Conservation (phyloP, 768 basidiomycete genomes). For the Naganishia vishniacii region DNA sequence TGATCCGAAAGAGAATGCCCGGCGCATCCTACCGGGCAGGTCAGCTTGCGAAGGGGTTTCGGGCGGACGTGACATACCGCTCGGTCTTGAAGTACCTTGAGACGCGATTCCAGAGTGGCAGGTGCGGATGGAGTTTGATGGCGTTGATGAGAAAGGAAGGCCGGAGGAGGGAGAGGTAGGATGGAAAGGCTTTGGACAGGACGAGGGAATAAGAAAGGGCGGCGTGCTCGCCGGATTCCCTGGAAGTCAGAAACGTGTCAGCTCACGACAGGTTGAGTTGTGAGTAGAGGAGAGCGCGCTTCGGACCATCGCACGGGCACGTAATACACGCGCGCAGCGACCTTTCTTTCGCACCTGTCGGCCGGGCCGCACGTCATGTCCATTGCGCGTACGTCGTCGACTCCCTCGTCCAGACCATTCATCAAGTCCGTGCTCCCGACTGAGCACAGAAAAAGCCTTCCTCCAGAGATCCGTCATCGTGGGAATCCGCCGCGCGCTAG, state of each 20-base stretch:
- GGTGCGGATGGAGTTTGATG: slow-evolving; percentile 46
- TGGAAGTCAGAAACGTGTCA: slow-evolving; percentile 6
- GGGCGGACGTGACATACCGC: slow-evolving; percentile 32
- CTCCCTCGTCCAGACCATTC: no score
- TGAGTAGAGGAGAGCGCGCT: no score
- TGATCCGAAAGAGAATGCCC: slow-evolving; percentile 51
- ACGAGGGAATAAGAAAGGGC: slow-evolving; percentile 49
- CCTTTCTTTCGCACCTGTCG: no score
- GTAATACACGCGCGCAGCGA: no score
- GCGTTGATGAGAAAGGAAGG: slow-evolving; percentile 47
- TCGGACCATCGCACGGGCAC: no score
- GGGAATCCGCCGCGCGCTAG: no score
- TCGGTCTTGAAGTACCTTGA: slow-evolving; percentile 47
- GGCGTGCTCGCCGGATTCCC: slow-evolving; percentile 47
- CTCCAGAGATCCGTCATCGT: no score
- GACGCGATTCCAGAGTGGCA: slow-evolving; percentile 42
- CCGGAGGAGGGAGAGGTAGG: slow-evolving; percentile 45
- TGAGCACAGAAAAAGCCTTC: not conserved
- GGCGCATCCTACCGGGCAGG: slow-evolving; percentile 38
- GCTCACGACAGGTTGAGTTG: no score
- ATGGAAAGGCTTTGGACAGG: slow-evolving; percentile 49
- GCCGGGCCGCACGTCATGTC: no score
- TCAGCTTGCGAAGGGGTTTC: not conserved
- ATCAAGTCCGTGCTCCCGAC: no score
- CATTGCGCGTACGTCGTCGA: no score